Evolutionary conservation across 2,329 filamentous ascomycete species (phyloP), one percentile per base, ranked within the genome.

Genomic region (Drechslerella stenobrocha): DNA sequence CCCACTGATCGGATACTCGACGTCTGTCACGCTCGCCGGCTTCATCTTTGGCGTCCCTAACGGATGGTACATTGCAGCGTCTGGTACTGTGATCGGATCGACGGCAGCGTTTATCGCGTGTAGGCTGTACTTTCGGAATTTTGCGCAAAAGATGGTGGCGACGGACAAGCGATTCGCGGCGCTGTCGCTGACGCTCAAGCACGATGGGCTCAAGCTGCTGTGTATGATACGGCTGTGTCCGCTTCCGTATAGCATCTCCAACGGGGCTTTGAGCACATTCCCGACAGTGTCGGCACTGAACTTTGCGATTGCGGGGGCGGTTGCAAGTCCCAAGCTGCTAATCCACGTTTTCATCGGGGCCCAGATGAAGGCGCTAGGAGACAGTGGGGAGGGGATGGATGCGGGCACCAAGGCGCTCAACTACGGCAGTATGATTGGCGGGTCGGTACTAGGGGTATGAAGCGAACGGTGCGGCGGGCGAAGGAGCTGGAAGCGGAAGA

Each of bases 151-250:
- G 15, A 81, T 96, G 72, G 87, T 96, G 50, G 88, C 89, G 59
- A 81, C 82, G 71, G 92, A 98, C 77, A 87, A 85, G 75, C 84
- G 91, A 52, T 98, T 98, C 76, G 84, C 93, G 7, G 93, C 93
- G 2, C 82, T 98, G 23, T 84, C 88, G 20, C 82, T 96, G 73
- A 93, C 93, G 5, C 80, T 98, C 69, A 90, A 95, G 71, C 86
- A 89, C 74, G 93, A 98, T 74, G 93, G 93, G 0, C 77, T 98
- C 52, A 88, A 90, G 73, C 85, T 97, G 55, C 81, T 98, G 45
- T 86, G 89, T 70, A 95, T 93, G 82, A 93, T 98, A 72, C 84
- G 93, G 26, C 82, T 97, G 70, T 97, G 92, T 74, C 93, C 93
- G 1, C 76, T 98, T 66, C 93, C 93, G 11, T 98, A 95, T 76